Evolutionary conservation across 2,329 filamentous ascomycete species (phyloP).

Genomic region (Cladosporium oxysporum): DNA sequence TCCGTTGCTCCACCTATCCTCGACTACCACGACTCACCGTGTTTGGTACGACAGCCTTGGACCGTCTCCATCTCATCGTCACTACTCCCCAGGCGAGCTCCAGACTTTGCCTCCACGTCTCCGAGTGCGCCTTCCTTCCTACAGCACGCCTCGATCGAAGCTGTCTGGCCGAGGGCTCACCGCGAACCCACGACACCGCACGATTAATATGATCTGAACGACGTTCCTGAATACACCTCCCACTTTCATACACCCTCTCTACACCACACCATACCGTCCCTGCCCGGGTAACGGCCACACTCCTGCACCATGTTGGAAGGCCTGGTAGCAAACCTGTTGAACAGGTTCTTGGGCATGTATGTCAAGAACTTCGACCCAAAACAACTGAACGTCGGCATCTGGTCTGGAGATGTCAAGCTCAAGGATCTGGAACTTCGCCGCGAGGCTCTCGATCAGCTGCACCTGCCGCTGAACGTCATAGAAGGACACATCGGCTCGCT

Average conservation of each 20-base stretch:
- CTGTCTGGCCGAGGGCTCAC: conserved; percentile 10
- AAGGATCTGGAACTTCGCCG: conserved; percentile 87
- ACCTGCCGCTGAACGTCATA: conserved; percentile 92
- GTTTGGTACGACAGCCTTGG: neutral
- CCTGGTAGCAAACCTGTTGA: conserved; percentile 93
- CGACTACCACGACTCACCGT: neutral
- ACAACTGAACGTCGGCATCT: conserved; percentile 97
- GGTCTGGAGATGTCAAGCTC: conserved; percentile 97
- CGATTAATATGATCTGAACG: conserved; percentile 20
- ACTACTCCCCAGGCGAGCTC: neutral
- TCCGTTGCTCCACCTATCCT: neutral
- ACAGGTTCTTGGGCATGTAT: conserved; percentile 99
- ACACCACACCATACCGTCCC: neutral
- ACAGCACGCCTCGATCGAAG: neutral
- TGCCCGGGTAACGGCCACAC: conserved; percentile 71
- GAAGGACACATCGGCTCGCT: conserved; percentile 92
- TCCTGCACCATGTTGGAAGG: conserved; percentile 85
- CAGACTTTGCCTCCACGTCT: neutral
- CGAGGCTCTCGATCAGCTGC: conserved; percentile 95
- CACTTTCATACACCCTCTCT: neutral
- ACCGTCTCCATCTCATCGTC: neutral
- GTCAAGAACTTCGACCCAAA: conserved; percentile 99
- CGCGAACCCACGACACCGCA: neutral
- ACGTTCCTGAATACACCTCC: neutral
- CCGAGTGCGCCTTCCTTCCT: neutral